Percentiles rank a stretch among this genome's conserved stretches.
Conservation (phyloP, 1,284 basidiomycete genomes). For the Pisolithus thermaeus region DNA sequence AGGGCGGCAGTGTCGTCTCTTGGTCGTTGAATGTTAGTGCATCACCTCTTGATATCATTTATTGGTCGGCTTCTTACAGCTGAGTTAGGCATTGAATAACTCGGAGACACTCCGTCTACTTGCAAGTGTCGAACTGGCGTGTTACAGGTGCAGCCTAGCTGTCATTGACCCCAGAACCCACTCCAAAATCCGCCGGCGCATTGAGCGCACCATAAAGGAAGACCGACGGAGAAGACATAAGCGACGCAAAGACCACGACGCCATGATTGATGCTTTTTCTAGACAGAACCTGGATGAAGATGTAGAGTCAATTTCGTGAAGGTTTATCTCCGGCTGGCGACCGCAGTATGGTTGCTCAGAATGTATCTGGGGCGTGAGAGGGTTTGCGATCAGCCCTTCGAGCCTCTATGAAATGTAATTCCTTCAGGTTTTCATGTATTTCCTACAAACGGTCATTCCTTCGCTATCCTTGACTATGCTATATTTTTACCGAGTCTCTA, state of each 20-base stretch:
- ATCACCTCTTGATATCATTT: slow-evolving; percentile 2
- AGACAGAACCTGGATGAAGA: slow-evolving; percentile 47
- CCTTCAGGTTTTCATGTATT: slow-evolving; percentile 2
- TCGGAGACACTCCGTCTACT: slow-evolving; percentile 72
- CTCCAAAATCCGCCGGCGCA: slow-evolving; percentile 56
- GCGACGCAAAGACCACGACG: slow-evolving; percentile 73
- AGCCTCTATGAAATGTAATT: slow-evolving; percentile 2
- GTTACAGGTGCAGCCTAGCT: slow-evolving; percentile 65
- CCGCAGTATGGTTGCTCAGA: slow-evolving; percentile 2
- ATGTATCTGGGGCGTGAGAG: not conserved
- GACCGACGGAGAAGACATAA: slow-evolving; percentile 72
- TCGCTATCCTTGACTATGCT: not conserved
- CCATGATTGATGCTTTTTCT: slow-evolving; percentile 71
- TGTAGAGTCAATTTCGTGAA: slow-evolving; percentile 22
- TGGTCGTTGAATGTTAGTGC: slow-evolving; percentile 71
- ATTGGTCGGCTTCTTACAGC: not conserved
- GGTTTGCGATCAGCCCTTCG: slow-evolving; percentile 1
- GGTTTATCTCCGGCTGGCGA: not conserved
- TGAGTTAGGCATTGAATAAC: slow-evolving; percentile 63
- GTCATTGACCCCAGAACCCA: slow-evolving; percentile 58
- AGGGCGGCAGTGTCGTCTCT: slow-evolving; percentile 65
- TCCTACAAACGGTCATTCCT: slow-evolving; percentile 1
- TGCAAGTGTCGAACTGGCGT: slow-evolving; percentile 75
- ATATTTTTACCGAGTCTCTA: not conserved
- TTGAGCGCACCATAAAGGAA: slow-evolving; percentile 73